Base-by-base conservation (phyloP, 345 rosid genomes). In the Iberis pinnata region DNA sequence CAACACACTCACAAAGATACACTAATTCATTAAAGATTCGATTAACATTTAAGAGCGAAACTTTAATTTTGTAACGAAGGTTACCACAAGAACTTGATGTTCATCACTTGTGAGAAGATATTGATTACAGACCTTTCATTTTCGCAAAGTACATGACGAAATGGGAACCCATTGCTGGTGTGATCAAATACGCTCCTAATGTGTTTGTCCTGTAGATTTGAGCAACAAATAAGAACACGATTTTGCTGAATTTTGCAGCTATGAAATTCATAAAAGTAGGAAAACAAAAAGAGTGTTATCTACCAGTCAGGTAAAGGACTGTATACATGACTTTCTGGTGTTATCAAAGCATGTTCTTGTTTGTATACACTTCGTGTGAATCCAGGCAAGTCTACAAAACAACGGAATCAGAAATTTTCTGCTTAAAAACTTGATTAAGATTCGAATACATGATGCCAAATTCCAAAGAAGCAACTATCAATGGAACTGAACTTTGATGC, bases 321-420 rank as follows among this genome's bases (percentile, higher is more conserved):
- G 73, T 74, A 81, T 6, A 87, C 96, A 71, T 90, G 98, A 73
- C 96, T 87, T 69, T 90, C 98, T 0, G 89, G 96, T 16, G 96
- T 80, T 64, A 87, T 70, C 27, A 90, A 71, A 42, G 98, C 96
- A 73, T 87, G 98, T 61, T 84, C 89, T 16, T 38, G 68, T 36
- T 71, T 79, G 68, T 81, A 84, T 46, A 84, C 88, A 59, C 98
- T 90, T 64, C 96, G 70, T 43, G 95, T 84, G 73, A 79, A 84
- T 22, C 98, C 98, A 0, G 96, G 98, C 72, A 90, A 74, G 70
- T 90, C 98, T 87, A 62, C 35, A 49, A 43, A 24, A 43, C 42
- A 66, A 57, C 11, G 12, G 2, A 48, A 10, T 15, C 41, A 53
- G 1, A 46, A 44, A 9, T 5, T 0, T 12, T 56, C 44, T 10